Conservation (phyloP, 805 yeast species). For the Saccharomycopsis selenospora region DNA sequence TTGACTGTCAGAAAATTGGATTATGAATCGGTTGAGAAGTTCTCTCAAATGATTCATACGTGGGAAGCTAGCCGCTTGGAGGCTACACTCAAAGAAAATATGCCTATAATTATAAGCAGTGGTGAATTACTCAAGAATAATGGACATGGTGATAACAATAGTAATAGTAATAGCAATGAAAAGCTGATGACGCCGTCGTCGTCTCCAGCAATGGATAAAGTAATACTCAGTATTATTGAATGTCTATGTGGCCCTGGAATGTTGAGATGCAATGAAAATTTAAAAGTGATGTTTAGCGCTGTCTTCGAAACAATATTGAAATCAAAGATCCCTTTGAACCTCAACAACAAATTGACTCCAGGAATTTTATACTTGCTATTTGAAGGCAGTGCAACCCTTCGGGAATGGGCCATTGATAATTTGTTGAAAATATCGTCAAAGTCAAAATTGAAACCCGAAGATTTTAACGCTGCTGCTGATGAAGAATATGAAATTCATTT, state of each 20-base stretch:
- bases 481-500: conserved; percentile 53
- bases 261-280: conserved; percentile 32
- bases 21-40: conserved; percentile 34
- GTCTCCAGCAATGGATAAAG: conserved; percentile 4
- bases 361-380: conserved; percentile 49
- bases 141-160: not conserved
- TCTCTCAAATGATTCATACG: conserved; percentile 29
- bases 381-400: conserved; percentile 43
- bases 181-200: not conserved
- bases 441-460: conserved; percentile 19
- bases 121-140: not conserved
- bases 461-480: conserved; percentile 33
- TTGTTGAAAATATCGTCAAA: conserved; percentile 24
- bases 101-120: conserved; percentile 14
- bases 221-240: conserved; percentile 33
- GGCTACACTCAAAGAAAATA: conserved; percentile 23
- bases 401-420: conserved; percentile 40
- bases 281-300: conserved; percentile 34
- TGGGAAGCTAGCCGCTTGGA: conserved; percentile 30
- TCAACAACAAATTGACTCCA: conserved; percentile 31
- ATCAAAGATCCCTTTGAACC: conserved; percentile 27
- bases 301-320: conserved; percentile 29
- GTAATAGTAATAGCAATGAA: not conserved
- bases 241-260: conserved; percentile 48
- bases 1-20: conserved; percentile 41